phyloP scores from a whole-genome alignment of 257 asterid genomes.

The Solanum chmielewskii region DNA sequence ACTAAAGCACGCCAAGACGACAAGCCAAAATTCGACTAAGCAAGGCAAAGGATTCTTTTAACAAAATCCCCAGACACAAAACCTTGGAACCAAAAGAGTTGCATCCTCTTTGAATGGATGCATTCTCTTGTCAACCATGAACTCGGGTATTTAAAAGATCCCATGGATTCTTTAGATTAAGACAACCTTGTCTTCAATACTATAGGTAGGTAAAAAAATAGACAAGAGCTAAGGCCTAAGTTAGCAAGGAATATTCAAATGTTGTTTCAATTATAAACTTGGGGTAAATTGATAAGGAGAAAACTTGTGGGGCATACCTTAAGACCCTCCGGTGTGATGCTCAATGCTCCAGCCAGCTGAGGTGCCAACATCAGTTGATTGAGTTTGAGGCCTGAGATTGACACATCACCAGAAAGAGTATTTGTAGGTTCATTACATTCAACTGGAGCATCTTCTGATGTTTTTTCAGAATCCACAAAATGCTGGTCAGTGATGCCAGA shows the following conservation, averaged over 20 bases:
- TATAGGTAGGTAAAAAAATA: background rate
- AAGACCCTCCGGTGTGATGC: conserved; percentile 58
- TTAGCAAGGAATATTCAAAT: background rate
- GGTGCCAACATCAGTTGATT: conserved; percentile 99
- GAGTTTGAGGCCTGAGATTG: conserved; percentile 84
- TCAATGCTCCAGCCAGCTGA: conserved; percentile 81
- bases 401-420: conserved; percentile 79
- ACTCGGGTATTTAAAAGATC: background rate
- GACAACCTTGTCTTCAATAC: background rate
- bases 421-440: conserved; percentile 30
- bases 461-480: conserved; percentile 19
- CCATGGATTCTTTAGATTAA: background rate
- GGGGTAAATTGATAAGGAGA: background rate
- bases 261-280: conserved; percentile 3
- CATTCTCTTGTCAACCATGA: background rate
- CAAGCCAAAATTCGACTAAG: background rate
- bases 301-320: conserved; percentile 46
- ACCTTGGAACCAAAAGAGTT: background rate
- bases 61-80: background rate
- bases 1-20: background rate
- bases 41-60: background rate
- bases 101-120: background rate
- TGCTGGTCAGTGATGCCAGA: conserved; percentile 15
- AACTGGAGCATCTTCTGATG: conserved; percentile 10
- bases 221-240: background rate